Evolutionary conservation across 2,329 filamentous ascomycete genomes (phyloP).

Genomic region (Botrytis fragariae): DNA sequence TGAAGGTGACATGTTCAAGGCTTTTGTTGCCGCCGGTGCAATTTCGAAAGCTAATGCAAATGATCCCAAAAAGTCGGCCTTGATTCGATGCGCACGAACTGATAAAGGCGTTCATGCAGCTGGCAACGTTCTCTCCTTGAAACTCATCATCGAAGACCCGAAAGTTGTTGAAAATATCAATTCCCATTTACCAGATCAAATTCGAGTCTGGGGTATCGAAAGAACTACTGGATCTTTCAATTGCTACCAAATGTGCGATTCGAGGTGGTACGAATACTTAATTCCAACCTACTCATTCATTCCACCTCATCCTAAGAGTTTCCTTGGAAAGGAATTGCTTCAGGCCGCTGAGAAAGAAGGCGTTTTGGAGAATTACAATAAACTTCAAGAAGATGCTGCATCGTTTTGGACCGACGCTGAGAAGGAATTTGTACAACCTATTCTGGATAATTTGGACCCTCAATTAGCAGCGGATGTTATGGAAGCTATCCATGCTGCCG

Average conservation of each 20-base stretch:
- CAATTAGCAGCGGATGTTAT: slow-evolving; percentile 62
- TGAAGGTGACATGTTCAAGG: slow-evolving; percentile 89
- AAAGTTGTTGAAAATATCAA: slow-evolving; percentile 93
- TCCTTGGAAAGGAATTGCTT: slow-evolving; percentile 77
- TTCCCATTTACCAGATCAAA: slow-evolving; percentile 76
- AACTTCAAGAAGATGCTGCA: slow-evolving; percentile 72
- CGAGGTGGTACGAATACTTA: slow-evolving; percentile 94
- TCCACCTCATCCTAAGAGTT: slow-evolving; percentile 87
- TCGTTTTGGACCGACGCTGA: slow-evolving; percentile 83
- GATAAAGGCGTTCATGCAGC: slow-evolving; percentile 98
- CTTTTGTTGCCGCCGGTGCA: slow-evolving; percentile 85
- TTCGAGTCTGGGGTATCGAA: slow-evolving; percentile 91
- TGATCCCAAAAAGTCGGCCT: slow-evolving; percentile 92
- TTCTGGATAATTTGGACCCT: slow-evolving; percentile 60
- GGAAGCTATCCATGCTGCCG: slow-evolving; percentile 53
- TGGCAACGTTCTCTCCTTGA: slow-evolving; percentile 91
- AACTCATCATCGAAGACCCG: slow-evolving; percentile 90
- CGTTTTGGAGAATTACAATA: slow-evolving; percentile 65
- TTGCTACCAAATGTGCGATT: slow-evolving; percentile 93
- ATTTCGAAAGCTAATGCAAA: slow-evolving; percentile 97
- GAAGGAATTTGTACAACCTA: slow-evolving; percentile 73
- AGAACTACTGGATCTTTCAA: slow-evolving; percentile 88
- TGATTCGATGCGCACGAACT: slow-evolving; percentile 90
- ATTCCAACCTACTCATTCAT: slow-evolving; percentile 91
- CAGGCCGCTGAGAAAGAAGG: slow-evolving; percentile 72